Evolutionary conservation across 129 eudicot species (phyloP).

Genomic region (Saussurea involucrata): DNA sequence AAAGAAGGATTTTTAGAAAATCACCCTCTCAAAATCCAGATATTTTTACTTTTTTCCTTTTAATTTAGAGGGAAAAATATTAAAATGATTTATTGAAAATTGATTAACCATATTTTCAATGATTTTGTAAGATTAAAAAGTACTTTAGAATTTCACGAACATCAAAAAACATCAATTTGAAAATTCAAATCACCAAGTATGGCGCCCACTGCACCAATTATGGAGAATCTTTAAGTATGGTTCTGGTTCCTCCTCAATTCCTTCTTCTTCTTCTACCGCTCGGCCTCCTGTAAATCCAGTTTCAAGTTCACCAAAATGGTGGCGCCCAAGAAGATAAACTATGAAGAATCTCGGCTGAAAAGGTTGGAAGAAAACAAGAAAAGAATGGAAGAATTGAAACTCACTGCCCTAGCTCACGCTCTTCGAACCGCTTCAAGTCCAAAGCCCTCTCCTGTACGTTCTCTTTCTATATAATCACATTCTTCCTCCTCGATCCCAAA

Average conservation of each 20-base stretch:
- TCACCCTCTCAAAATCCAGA: no score
- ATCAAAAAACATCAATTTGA: not conserved
- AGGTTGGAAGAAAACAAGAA: conserved; percentile 80
- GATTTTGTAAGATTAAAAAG: no score
- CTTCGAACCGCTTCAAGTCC: conserved; percentile 31
- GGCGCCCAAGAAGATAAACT: conserved; percentile 28
- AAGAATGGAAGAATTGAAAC: conserved; percentile 62
- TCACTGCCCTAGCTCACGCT: conserved; percentile 50
- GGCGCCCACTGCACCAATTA: conserved; percentile 5
- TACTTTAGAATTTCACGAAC: no score
- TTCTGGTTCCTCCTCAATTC: not conserved
- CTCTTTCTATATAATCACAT: not conserved
- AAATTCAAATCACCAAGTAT: conserved; percentile 9
- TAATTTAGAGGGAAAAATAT: no score
- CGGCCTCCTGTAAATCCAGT: conserved; percentile 1
- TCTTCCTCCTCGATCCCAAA: not conserved
- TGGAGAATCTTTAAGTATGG: not conserved
- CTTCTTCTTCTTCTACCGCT: not conserved
- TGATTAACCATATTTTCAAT: no score
- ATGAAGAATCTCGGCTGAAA: conserved; percentile 52
- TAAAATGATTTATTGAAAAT: no score
- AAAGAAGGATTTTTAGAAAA: no score
- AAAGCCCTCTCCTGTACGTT: conserved; percentile 48
- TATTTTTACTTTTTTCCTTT: no score
- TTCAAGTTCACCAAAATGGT: conserved; percentile 42